phyloP scores from a whole-genome alignment of 371 early-diverging fungal species.

The Apophysomyces sp. region DNA sequence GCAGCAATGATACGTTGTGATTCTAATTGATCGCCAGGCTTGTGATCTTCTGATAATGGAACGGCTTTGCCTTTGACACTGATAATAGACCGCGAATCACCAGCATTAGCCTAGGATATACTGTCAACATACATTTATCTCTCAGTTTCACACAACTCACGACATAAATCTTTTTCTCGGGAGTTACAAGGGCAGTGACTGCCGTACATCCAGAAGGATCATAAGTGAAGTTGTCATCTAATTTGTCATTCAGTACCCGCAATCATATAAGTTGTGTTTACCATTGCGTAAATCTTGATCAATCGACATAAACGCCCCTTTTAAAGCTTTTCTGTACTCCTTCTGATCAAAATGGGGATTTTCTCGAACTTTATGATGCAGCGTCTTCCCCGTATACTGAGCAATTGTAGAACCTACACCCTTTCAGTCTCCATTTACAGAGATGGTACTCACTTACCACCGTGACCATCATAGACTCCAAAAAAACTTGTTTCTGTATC shows the following conservation, averaged over 20 bases:
- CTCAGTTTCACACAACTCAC: constrained; percentile 9
- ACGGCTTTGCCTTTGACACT: constrained; percentile 73
- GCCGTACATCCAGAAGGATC: constrained; percentile 97
- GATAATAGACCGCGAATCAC: constrained; percentile 92
- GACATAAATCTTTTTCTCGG: constrained; percentile 36
- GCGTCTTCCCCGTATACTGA: constrained; percentile 77
- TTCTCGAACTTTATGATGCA: constrained; percentile 73
- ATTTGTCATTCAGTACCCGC: not conserved
- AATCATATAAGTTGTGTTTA: constrained; percentile 19
- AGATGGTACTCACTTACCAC: constrained; percentile 59
- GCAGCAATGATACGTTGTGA: constrained; percentile 81
- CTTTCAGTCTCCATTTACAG: not conserved
- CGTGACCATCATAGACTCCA: constrained; percentile 97
- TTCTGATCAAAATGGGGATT: constrained; percentile 65
- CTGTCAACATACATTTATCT: not conserved
- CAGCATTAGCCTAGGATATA: constrained; percentile 79
- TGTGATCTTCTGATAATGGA: constrained; percentile 90
- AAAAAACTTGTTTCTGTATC: constrained; percentile 74
- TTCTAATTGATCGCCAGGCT: constrained; percentile 85
- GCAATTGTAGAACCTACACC: constrained; percentile 75
- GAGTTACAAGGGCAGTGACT: constrained; percentile 55
- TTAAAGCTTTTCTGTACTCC: constrained; percentile 75
- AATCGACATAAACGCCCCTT: constrained; percentile 77
- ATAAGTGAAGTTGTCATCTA: constrained; percentile 67
- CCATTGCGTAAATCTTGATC: constrained; percentile 81